Evolutionary conservation across 2,329 filamentous ascomycete species (phyloP).

Genomic region (Trichoderma citrinoviride): DNA sequence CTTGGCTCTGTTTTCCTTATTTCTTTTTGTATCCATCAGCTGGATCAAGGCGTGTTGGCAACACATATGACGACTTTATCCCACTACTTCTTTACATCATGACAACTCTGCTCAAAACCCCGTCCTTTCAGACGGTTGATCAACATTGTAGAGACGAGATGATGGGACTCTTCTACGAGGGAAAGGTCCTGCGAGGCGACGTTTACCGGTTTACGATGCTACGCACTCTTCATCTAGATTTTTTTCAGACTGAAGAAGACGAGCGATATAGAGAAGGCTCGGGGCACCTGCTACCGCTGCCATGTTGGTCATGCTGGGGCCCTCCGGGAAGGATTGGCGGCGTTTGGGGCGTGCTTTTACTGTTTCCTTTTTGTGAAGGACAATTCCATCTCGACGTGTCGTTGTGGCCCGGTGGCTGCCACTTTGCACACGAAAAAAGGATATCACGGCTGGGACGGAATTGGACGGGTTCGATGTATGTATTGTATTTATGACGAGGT

Average conservation of each 20-base stretch:
- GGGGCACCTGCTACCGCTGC: background rate
- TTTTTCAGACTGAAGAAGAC: background rate
- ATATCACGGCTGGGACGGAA: background rate
- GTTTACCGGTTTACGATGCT: conserved; percentile 5
- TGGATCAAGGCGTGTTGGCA: background rate
- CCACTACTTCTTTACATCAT: background rate
- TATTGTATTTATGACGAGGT: background rate
- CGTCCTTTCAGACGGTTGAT: background rate
- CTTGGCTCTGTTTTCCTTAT: background rate
- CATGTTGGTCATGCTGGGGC: conserved; percentile 2
- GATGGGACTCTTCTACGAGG: background rate
- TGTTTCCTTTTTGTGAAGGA: background rate
- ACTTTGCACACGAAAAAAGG: background rate
- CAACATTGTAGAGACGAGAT: background rate
- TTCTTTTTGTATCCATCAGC: background rate
- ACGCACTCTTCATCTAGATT: conserved; percentile 4
- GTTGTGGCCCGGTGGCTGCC: background rate
- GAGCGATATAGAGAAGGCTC: conserved; percentile 5
- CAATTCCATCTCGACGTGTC: background rate
- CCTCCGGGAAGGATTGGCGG: background rate
- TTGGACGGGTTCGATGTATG: background rate
- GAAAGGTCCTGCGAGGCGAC: background rate
- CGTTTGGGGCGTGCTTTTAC: background rate
- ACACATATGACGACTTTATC: background rate
- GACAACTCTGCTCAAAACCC: background rate